Conservation (phyloP, 345 rosid species). For the Sonneratia alba region DNA sequence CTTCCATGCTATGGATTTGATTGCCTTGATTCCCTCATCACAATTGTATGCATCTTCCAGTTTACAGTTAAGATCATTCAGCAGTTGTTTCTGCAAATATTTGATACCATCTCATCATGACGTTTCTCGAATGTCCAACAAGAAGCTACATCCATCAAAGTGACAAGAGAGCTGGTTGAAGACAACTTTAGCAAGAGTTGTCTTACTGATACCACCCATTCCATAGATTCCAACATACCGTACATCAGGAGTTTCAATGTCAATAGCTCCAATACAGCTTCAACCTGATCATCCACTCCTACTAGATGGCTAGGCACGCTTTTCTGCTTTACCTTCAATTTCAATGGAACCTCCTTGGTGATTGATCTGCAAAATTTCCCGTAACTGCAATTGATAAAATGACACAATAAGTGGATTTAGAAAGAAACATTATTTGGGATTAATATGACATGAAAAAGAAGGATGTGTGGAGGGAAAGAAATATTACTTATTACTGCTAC, state of each 20-base stretch:
- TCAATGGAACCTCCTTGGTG: background rate
- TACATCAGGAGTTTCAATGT: background rate
- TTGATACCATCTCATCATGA: background rate
- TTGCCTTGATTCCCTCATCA: background rate
- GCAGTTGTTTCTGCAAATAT: slow-evolving; percentile 1
- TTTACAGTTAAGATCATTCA: background rate
- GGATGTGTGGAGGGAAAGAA: no score
- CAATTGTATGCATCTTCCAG: background rate
- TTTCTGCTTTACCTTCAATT: background rate
- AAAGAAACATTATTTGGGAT: background rate
- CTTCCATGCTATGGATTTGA: background rate
- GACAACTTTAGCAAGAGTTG: background rate
- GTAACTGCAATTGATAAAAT: background rate
- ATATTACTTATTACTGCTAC: no score
- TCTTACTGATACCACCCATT: slow-evolving; percentile 10
- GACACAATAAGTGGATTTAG: background rate
- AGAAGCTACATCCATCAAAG: slow-evolving; percentile 1
- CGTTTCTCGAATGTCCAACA: background rate
- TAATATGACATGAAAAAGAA: no score
- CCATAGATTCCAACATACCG: background rate
- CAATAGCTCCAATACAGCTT: background rate
- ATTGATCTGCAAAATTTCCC: background rate
- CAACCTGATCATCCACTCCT: background rate
- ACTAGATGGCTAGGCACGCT: background rate
- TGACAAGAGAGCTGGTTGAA: background rate